Conservation (phyloP, 495 filamentous ascomycete genomes). For the Trichoderma virens region DNA sequence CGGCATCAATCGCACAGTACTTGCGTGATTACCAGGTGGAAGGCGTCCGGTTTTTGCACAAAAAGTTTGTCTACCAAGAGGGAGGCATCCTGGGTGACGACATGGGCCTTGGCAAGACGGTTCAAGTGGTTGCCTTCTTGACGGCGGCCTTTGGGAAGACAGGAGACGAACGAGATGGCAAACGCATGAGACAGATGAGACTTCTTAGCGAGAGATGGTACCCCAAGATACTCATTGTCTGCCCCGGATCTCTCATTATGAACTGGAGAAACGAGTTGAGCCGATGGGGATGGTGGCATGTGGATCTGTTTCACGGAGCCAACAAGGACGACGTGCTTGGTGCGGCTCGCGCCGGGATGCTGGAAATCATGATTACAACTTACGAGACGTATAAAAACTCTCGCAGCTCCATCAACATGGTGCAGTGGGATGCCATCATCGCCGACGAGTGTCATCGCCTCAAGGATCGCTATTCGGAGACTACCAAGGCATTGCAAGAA, state of each 20-base stretch:
- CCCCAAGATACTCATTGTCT: slow-evolving; percentile 77
- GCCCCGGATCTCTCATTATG: slow-evolving; percentile 76
- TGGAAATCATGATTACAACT: slow-evolving; percentile 91
- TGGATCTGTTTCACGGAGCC: slow-evolving; percentile 72
- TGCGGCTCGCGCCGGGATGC: slow-evolving; percentile 63
- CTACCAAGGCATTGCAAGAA: slow-evolving; percentile 81
- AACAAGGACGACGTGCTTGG: slow-evolving; percentile 65
- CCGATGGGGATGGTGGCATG: slow-evolving; percentile 94
- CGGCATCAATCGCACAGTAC: slow-evolving; percentile 87
- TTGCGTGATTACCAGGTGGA: slow-evolving; percentile 86
- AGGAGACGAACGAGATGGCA: slow-evolving; percentile 77
- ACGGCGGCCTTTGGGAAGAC: slow-evolving; percentile 93
- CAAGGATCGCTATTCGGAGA: slow-evolving; percentile 70
- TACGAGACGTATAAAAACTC: slow-evolving; percentile 80
- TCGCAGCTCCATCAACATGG: slow-evolving; percentile 66
- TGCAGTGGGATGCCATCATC: slow-evolving; percentile 94
- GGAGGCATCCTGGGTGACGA: slow-evolving; percentile 91
- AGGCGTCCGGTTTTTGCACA: slow-evolving; percentile 79
- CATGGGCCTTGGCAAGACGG: slow-evolving; percentile 96
- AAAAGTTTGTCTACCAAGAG: slow-evolving; percentile 84
- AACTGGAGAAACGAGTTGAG: slow-evolving; percentile 86
- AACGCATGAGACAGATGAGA: slow-evolving; percentile 88
- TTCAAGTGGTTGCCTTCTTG: slow-evolving; percentile 92
- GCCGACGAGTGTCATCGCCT: slow-evolving; percentile 94
- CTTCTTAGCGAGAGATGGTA: slow-evolving; percentile 60